Base-by-base conservation (phyloP, 2,329 filamentous ascomycete species). In the Nemania diffusa region DNA sequence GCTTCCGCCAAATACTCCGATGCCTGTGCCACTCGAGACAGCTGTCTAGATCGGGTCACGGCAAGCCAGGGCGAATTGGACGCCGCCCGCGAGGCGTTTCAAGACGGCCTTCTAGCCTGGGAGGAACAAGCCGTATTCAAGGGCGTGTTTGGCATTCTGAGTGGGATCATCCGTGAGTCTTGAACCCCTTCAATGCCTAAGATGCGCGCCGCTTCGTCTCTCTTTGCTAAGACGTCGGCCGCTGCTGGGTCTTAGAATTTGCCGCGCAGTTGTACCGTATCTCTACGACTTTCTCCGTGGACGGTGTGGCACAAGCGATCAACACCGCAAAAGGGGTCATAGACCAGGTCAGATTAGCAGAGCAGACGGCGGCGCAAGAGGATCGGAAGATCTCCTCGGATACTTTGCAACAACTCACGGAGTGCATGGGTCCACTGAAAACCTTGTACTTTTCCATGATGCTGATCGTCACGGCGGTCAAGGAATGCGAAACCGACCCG, bases 191-290 rank as follows among this genome's bases (percentile, higher is more conserved):
- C 40, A 44, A 44, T 44, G 40, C 5, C 40, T 44, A 44, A 13
- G 40, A 17, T 44, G 40, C 40, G 32, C 32, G 32, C 32, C 32
- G 11, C 32, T 34, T 11, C 40, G 40, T 44, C 40, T 44, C 40
- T 44, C 40, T 44, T 44, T 44, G 40, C 40, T 44, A 44, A 44
- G 15, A 4, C 40, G 40, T 44, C 40, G 40, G 40, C 40, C 40
- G 40, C 40, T 44, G 40, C 40, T 44, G 40, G 40, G 40, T 44
- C 40, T 44, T 44, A 44, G 40, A 44, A 44, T 44, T 44, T 44
- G 40, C 5, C 40, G 40, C 40, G 40, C 40, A 44, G 40, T 13
- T 44, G 40, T 44, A 44, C 40, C 40, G 40, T 44, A 44, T 44
- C 40, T 44, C 40, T 44, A 44, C 40, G 40, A 44, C 40, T 44